A percentile compares a stretch with the other conserved stretches of the same genome.
phyloP scores from a whole-genome alignment of 1,284 basidiomycete genomes.

The Heliocybe sulcata region DNA sequence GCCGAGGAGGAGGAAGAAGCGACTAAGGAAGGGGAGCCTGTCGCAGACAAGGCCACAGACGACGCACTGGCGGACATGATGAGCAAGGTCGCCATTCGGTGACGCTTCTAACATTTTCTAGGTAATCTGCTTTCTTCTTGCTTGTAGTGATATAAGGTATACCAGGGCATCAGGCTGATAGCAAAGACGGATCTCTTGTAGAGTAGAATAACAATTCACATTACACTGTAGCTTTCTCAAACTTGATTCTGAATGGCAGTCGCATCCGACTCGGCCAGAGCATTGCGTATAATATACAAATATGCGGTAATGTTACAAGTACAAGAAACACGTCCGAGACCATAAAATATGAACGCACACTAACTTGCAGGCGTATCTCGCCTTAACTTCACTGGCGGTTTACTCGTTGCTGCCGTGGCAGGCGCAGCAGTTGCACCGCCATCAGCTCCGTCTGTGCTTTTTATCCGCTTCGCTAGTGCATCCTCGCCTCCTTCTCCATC shows the following conservation, averaged over 20 bases:
- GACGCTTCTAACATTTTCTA: not conserved
- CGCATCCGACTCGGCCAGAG: too few relatives aligned
- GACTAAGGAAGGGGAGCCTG: constrained; percentile 28
- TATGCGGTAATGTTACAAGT: not conserved
- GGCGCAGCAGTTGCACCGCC: not conserved
- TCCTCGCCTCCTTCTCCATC: constrained; percentile 43
- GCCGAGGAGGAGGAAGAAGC: constrained; percentile 38
- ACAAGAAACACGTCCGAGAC: not conserved
- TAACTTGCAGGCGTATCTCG: not conserved
- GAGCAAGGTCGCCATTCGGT: not conserved
- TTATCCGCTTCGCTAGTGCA: constrained; percentile 64
- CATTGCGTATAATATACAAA: not conserved
- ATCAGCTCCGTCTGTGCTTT: constrained; percentile 33
- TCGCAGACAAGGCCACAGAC: not conserved
- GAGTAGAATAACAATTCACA: not conserved
- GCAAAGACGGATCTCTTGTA: not conserved
- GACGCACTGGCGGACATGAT: not conserved
- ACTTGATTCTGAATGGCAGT: too few relatives aligned
- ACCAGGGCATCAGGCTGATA: not conserved
- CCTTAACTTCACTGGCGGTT: not conserved
- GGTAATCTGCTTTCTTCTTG: not conserved
- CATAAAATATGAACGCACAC: not conserved
- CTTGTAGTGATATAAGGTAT: not conserved
- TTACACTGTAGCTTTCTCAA: not conserved
- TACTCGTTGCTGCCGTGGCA: not conserved